phyloP scores from a whole-genome alignment of 2,329 filamentous ascomycete genomes.

The Penicillium oxalicum region DNA sequence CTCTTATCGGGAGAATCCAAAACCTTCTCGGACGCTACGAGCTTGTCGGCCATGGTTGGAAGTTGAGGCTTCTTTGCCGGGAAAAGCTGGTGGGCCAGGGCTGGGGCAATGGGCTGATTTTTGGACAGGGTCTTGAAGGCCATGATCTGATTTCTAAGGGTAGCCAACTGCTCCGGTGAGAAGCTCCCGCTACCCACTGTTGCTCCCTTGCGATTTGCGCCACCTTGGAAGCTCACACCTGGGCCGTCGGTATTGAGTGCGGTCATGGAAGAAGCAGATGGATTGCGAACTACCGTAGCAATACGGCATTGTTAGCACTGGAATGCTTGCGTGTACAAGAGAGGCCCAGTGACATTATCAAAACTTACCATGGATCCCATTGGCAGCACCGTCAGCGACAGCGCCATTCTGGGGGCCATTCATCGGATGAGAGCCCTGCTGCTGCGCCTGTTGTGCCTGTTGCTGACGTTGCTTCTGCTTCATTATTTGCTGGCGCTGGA shows the following conservation, averaged over 20 bases:
- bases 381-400: constrained; percentile 26
- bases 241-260: constrained; percentile 19
- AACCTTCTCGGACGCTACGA: constrained; percentile 28
- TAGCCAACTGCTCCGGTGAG: constrained; percentile 68
- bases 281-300: constrained; percentile 28
- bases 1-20: constrained; percentile 37
- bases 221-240: constrained; percentile 17
- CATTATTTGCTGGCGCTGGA: constrained; percentile 59
- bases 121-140: constrained; percentile 88
- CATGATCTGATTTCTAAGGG: constrained; percentile 77
- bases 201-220: constrained; percentile 25
- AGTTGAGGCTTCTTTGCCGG: constrained; percentile 45
- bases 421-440: constrained; percentile 39
- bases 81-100: constrained; percentile 78
- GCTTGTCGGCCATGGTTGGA: constrained; percentile 34
- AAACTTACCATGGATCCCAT: constrained; percentile 40
- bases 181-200: constrained; percentile 53
- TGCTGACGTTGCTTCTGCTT: constrained; percentile 34
- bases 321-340: too few species aligned
- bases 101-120: constrained; percentile 71
- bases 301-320: too few species aligned
- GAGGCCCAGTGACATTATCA: too few species aligned
- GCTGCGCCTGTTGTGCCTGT: constrained; percentile 42
- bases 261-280: constrained; percentile 30
- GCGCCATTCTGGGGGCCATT: constrained; percentile 27